These are phyloP conservation scores for Candida sp. DNA, from an alignment of 1,139 yeast species.

Conservation along the genomic window DNA sequence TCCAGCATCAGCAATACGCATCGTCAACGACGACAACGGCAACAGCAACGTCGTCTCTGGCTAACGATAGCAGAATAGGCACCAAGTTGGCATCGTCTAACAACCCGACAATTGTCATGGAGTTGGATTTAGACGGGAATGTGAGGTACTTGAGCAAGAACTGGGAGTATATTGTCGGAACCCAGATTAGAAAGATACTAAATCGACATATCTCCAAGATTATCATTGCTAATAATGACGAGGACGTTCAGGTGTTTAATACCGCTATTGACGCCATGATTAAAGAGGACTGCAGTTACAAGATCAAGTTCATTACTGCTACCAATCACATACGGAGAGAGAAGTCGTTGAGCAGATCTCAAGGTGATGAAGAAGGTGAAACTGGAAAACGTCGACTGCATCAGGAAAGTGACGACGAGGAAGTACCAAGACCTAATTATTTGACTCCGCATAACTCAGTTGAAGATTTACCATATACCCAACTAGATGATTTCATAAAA, in stretches of 20 bases:
- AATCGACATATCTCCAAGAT: constrained; percentile 65
- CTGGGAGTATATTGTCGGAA: constrained; percentile 82
- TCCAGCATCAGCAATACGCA: no score
- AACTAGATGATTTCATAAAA: constrained; percentile 1
- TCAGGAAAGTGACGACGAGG: neutral
- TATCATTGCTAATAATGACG: constrained; percentile 63
- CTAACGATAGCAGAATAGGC: constrained; percentile 34
- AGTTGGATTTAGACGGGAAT: constrained; percentile 77
- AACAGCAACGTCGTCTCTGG: neutral
- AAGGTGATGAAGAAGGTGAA: no score
- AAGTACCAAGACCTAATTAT: constrained; percentile 16
- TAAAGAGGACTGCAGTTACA: constrained; percentile 74
- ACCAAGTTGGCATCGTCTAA: constrained; percentile 61
- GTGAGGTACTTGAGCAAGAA: constrained; percentile 75
- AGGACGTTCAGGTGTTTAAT: constrained; percentile 70
- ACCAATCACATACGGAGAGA: constrained; percentile 36
- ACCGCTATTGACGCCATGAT: constrained; percentile 77
- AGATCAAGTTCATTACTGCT: constrained; percentile 71
- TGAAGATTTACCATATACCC: constrained; percentile 8
- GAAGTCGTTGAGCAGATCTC: neutral
- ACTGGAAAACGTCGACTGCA: no score
- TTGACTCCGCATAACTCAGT: constrained; percentile 33
- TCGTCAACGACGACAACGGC: no score
- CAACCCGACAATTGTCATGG: constrained; percentile 85
- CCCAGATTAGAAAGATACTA: constrained; percentile 57